Base-by-base conservation (phyloP, 1,139 yeast genomes). In the Nakaseomyces sp. region DNA sequence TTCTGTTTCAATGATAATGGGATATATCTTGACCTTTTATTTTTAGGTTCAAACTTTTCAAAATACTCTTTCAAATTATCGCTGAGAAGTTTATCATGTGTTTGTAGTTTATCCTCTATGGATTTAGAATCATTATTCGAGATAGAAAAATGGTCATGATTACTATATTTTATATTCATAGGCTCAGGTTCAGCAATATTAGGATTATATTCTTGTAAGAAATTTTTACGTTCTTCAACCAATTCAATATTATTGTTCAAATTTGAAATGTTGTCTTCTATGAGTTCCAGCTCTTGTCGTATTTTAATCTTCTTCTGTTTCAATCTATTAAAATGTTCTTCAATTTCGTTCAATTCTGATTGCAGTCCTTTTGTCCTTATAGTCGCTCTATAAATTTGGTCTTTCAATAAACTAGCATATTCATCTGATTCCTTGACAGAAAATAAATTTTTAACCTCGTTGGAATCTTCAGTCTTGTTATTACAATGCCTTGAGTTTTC, bases 191-290 rank as follows among this genome's bases (percentile, higher is more conserved):
- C 33, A 13, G 17, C 18, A 7, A 7, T 16, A 30, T 5, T n/a
- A 2, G 33, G 17, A 13, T 30, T 18, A 30, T 30, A 30, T 28
- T 28, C 41, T 16, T 38, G 16, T 10, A 38, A 19, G 7, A 38
- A 38, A 18, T 29, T n/a, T 28, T 28, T 38, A 3, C 41, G 19
- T 5, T 38, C 35, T 16, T 38, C 32, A 13, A 38, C 32, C n/a
- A 38, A 19, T 13, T 13, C 33, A 30, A 30, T 15, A 30, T 30
- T 16, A 13, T n/a, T 30, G 5, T 30, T 15, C 19, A 15, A 30
- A 2, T 7, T 8, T 12, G 10, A 16, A 7, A 13, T 13, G 13
- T 30, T 13, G 15, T 30, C 33, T 13, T 13, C 4, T 30, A 15
- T 8, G 7, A 7, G 17, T 15, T 30, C 33, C 10, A 30, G 5